phyloP scores from a whole-genome alignment of 2,329 filamentous ascomycete genomes.

The Piedraia hortae region DNA sequence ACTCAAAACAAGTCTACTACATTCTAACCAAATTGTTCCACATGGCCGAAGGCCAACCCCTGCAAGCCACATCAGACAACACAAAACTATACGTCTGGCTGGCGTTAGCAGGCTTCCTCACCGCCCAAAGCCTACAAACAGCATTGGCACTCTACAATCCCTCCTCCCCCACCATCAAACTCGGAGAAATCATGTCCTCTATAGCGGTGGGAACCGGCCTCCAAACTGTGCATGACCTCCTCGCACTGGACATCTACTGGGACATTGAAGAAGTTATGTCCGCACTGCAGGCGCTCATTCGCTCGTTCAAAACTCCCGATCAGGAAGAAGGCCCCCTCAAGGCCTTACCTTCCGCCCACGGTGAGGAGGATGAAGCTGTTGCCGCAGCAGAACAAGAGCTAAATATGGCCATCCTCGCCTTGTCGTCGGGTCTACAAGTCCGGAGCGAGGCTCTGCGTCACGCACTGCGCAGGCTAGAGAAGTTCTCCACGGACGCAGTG shows the following conservation, averaged over 20 bases:
- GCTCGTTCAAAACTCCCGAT: conserved; percentile 29
- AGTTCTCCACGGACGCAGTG: conserved; percentile 31
- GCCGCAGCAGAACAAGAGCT: conserved; percentile 26
- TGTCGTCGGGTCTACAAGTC: conserved; percentile 34
- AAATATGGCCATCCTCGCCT: conserved; percentile 36
- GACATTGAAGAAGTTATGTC: conserved; percentile 38
- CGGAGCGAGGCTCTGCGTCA: conserved; percentile 37
- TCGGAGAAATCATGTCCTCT: conserved; percentile 33
- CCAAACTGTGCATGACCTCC: conserved; percentile 35
- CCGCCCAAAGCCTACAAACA: conserved; percentile 18
- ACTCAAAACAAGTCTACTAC: conserved; percentile 1
- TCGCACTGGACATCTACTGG: conserved; percentile 34
- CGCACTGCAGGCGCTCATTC: conserved; percentile 37
- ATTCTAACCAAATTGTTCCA: conserved; percentile 3
- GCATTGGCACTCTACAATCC: conserved; percentile 12
- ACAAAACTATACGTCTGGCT: conserved; percentile 24
- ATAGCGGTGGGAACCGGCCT: conserved; percentile 40
- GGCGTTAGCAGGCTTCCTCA: conserved; percentile 26
- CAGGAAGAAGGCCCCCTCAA: conserved; percentile 2
- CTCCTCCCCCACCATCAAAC: conserved; percentile 11
- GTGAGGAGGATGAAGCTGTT: conserved; percentile 8
- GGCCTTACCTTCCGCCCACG: conserved; percentile 3
- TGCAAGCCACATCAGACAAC: conserved; percentile 6
- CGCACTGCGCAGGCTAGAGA: conserved; percentile 41
- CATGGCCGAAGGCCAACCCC: conserved; percentile 3